Conservation (phyloP, 148 eudicot genomes). For the Cornus kousa region DNA sequence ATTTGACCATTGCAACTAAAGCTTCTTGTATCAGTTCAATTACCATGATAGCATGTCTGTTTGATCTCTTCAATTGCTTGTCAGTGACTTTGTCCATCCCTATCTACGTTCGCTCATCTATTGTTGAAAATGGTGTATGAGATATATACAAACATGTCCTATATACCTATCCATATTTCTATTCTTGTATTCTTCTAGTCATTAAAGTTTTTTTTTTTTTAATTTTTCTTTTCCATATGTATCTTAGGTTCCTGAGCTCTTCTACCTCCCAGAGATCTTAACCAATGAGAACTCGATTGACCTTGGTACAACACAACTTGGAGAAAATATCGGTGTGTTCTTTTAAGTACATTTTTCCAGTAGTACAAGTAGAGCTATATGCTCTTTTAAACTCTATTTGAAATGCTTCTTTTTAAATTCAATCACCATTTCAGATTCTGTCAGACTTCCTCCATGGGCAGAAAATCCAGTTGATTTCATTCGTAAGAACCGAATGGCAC, state of each 20-base stretch:
- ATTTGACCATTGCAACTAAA: background rate
- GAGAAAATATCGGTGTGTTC: conserved; percentile 82
- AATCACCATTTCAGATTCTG: conserved; percentile 53
- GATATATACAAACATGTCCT: background rate
- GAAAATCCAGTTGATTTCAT: conserved; percentile 82
- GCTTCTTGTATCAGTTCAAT: background rate
- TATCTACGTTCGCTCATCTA: background rate
- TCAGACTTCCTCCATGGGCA: conserved; percentile 96
- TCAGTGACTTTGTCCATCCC: conserved; percentile 1
- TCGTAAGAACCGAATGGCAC: conserved; percentile 92
- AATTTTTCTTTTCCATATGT: background rate
- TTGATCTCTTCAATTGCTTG: background rate
- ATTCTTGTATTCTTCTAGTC: background rate
- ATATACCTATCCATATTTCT: background rate
- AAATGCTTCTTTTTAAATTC: background rate
- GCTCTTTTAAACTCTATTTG: background rate
- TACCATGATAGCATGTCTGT: background rate
- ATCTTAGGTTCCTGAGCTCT: conserved; percentile 89
- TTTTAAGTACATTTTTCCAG: conserved; percentile 11
- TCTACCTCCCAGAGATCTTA: conserved; percentile 90
- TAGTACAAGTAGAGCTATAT: background rate
- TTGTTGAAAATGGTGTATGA: background rate
- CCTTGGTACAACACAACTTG: conserved; percentile 92
- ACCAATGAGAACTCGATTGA: conserved; percentile 84
- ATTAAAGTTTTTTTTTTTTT: background rate